phyloP scores from a whole-genome alignment of 768 basidiomycete genomes.

The Termitomyces heimii region DNA sequence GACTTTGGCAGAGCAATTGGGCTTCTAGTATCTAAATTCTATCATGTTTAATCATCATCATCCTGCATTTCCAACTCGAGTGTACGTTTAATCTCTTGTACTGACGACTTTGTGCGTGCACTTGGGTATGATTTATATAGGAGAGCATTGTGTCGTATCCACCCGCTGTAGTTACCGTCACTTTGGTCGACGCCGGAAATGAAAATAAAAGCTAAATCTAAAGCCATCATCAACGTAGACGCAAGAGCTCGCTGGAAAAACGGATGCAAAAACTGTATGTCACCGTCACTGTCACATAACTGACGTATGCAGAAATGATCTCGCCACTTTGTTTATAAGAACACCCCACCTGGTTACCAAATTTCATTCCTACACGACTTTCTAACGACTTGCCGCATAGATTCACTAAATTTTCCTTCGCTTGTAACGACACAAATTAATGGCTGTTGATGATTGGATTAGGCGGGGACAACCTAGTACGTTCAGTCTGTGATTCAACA shows the following conservation, averaged over 20 bases:
- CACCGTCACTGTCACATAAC: slow-evolving; percentile 9
- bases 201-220: too few species aligned
- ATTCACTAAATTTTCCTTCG: neutral
- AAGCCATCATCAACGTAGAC: too few species aligned
- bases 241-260: too few species aligned
- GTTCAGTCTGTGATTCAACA: slow-evolving; percentile 12
- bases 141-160: neutral
- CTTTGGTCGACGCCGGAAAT: too few species aligned
- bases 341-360: neutral
- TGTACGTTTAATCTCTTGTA: neutral
- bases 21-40: slow-evolving; percentile 25
- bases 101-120: neutral
- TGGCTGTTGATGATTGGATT: slow-evolving; percentile 20
- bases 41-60: neutral
- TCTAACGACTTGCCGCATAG: slow-evolving; percentile 3
- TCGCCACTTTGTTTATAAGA: slow-evolving; percentile 9
- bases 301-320: slow-evolving; percentile 10
- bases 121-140: neutral
- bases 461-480: slow-evolving; percentile 52
- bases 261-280: neutral
- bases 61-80: neutral
- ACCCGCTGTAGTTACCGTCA: too few species aligned
- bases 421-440: slow-evolving; percentile 2
- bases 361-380: neutral
- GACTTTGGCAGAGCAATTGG: slow-evolving; percentile 63